Evolutionary conservation across 805 yeast genomes (phyloP).

Genomic region (Wickerhamiella domercqiae): DNA sequence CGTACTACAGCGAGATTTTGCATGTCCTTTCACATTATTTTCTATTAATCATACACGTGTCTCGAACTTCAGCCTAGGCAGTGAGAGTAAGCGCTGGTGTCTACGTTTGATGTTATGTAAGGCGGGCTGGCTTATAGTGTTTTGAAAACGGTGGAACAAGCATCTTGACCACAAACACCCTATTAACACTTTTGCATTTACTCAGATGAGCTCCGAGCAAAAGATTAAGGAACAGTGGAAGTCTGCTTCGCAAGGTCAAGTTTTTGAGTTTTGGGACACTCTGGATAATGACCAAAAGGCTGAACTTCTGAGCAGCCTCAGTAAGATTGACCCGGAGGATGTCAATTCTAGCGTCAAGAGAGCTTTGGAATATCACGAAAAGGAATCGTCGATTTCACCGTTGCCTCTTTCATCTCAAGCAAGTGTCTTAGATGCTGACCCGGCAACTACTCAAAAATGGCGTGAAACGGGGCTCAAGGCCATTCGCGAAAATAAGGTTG

Average conservation of each 20-base stretch:
- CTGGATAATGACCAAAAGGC: slow-evolving; percentile 19
- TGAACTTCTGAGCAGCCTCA: slow-evolving; percentile 23
- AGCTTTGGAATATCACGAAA: slow-evolving; percentile 6
- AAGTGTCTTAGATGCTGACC: slow-evolving; percentile 20
- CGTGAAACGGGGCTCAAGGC: slow-evolving; percentile 45
- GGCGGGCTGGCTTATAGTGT: too few relatives aligned
- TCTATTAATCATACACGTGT: too few relatives aligned
- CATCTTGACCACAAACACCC: too few relatives aligned
- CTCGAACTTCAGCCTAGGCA: too few relatives aligned
- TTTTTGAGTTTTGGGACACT: slow-evolving; percentile 24
- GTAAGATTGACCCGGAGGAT: slow-evolving; percentile 24
- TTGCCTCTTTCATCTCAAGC: slow-evolving; percentile 22
- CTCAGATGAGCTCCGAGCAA: too few relatives aligned
- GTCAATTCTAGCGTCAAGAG: slow-evolving; percentile 20
- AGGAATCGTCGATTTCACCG: slow-evolving; percentile 15
- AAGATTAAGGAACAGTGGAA: too few relatives aligned
- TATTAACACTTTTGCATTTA: too few relatives aligned
- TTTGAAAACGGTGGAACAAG: too few relatives aligned
- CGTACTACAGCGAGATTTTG: too few relatives aligned
- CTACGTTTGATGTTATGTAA: too few relatives aligned
- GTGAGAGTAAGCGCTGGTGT: too few relatives aligned
- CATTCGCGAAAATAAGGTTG: slow-evolving; percentile 60
- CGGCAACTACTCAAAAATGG: slow-evolving; percentile 29
- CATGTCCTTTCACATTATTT: too few relatives aligned
- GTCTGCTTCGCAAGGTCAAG: slow-evolving; percentile 28